A percentile compares a stretch with the other conserved stretches of the same genome.
phyloP scores from a whole-genome alignment of 2,329 filamentous ascomycete species.

The Penicillium olsonii region DNA sequence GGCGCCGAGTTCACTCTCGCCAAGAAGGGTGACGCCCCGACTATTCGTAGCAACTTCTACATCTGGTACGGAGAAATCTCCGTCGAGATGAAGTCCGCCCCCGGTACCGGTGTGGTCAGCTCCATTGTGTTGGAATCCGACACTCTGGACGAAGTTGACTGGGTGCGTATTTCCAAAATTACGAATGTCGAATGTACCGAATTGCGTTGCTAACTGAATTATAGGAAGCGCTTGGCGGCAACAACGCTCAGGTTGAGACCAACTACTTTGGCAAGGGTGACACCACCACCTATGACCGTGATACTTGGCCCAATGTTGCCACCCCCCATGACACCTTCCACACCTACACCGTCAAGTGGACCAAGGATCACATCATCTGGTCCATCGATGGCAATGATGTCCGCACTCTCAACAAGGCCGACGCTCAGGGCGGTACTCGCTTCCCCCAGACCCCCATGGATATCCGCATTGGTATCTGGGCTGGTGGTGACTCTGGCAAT shows the following conservation, averaged over 20 bases:
- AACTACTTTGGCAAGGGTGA: conserved; percentile 98
- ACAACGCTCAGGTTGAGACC: conserved; percentile 59
- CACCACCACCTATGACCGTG: conserved; percentile 76
- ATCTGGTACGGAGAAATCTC: conserved; percentile 97
- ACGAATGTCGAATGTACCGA: conserved; percentile 32
- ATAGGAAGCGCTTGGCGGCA: conserved; percentile 41
- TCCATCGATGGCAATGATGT: conserved; percentile 62
- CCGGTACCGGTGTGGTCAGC: conserved; percentile 88
- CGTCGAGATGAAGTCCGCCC: conserved; percentile 79
- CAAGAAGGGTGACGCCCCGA: conserved; percentile 77
- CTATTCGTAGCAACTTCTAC: conserved; percentile 86
- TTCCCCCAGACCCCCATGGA: conserved; percentile 76
- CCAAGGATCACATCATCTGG: conserved; percentile 64
- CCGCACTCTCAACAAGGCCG: conserved; percentile 61
- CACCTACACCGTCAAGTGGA: conserved; percentile 65
- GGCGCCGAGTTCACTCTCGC: conserved; percentile 81
- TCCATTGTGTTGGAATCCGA: conserved; percentile 92
- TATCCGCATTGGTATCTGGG: conserved; percentile 70
- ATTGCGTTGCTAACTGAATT: conserved; percentile 56
- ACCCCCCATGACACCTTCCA: conserved; percentile 55
- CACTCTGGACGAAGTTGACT: conserved; percentile 91
- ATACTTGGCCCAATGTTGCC: conserved; percentile 68
- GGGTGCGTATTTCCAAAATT: conserved; percentile 74
- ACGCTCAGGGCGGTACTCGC: conserved; percentile 59
- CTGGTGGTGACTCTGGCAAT: conserved; percentile 57